These are phyloP conservation scores for Fonsecaea nubica DNA, from an alignment of 2,329 filamentous ascomycete genomes.

Conservation along the genomic window DNA sequence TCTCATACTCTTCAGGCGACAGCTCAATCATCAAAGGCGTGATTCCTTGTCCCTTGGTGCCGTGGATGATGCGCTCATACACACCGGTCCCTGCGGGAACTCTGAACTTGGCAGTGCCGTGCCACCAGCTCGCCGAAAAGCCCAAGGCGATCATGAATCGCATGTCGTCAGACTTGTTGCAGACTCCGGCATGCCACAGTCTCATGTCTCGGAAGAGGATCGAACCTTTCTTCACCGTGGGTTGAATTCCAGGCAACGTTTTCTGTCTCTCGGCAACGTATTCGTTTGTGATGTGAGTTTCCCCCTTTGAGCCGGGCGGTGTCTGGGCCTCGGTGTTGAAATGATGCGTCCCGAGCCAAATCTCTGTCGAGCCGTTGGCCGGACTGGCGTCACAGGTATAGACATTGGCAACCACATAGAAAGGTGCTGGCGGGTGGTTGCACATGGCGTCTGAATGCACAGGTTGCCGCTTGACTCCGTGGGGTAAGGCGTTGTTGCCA, in stretches of 20 bases:
- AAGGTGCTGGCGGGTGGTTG: constrained; percentile 53
- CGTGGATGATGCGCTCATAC: constrained; percentile 24
- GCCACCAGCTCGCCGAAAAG: constrained; percentile 34
- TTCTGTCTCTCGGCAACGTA: constrained; percentile 44
- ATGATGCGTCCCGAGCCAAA: constrained; percentile 58
- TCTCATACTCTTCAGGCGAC: constrained; percentile 25
- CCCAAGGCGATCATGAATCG: constrained; percentile 59
- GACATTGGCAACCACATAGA: constrained; percentile 58
- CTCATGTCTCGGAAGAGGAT: constrained; percentile 65
- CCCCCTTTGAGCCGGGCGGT: constrained; percentile 33
- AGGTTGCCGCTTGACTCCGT: constrained; percentile 47
- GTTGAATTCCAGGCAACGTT: constrained; percentile 48
- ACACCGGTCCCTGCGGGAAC: constrained; percentile 21
- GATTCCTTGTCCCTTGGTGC: constrained; percentile 24
- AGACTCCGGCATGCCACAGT: constrained; percentile 70
- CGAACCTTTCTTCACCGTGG: constrained; percentile 56
- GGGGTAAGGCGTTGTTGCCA: constrained; percentile 46
- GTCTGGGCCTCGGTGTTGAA: constrained; percentile 46
- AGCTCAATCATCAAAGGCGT: constrained; percentile 26
- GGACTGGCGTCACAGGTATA: constrained; percentile 54
- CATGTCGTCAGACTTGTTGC: constrained; percentile 58
- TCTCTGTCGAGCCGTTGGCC: constrained; percentile 57
- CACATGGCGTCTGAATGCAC: constrained; percentile 53
- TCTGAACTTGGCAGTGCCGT: constrained; percentile 24
- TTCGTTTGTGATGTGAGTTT: constrained; percentile 44